A percentile compares a stretch with the other conserved stretches of the same genome.
Evolutionary conservation across 139 green algal genomes (phyloP).

Genomic region (Coelastrella sp.): DNA sequence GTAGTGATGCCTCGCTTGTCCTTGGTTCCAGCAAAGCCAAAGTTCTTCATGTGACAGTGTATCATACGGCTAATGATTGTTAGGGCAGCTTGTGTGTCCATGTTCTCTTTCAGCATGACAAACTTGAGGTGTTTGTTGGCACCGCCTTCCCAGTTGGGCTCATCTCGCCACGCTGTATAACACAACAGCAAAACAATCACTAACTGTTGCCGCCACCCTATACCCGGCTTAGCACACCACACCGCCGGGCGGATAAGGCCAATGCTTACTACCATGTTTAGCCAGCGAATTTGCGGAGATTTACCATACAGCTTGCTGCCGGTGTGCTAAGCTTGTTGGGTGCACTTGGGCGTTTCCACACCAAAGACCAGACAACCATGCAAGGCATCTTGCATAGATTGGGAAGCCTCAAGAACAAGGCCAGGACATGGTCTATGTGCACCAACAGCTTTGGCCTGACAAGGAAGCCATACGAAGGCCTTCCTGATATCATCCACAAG

Average conservation of each 20-base stretch:
- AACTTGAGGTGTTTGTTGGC: slow-evolving; percentile 73
- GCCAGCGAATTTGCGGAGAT: no score
- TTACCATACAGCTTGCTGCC: no score
- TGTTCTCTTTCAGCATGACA: slow-evolving; percentile 93
- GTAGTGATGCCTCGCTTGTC: slow-evolving; percentile 94
- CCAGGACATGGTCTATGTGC: no score
- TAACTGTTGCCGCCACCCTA: neutral
- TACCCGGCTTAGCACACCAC: neutral
- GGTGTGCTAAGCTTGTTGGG: no score
- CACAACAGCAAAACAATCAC: neutral
- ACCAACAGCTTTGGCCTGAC: no score
- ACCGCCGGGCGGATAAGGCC: neutral
- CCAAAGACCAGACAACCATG: no score
- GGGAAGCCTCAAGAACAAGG: no score
- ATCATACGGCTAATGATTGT: slow-evolving; percentile 3
- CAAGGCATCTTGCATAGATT: no score
- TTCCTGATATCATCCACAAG: no score
- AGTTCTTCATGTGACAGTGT: neutral
- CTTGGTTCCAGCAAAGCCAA: slow-evolving; percentile 86
- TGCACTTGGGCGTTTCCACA: no score
- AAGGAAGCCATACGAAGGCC: no score
- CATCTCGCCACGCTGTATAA: slow-evolving; percentile 8
- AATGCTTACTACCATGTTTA: no score
- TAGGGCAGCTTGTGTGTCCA: slow-evolving; percentile 73
- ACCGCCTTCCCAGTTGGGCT: slow-evolving; percentile 64